Evolutionary conservation across 371 early-diverging fungal genomes (phyloP).

Genomic region (Basidiobolus meristosporus): DNA sequence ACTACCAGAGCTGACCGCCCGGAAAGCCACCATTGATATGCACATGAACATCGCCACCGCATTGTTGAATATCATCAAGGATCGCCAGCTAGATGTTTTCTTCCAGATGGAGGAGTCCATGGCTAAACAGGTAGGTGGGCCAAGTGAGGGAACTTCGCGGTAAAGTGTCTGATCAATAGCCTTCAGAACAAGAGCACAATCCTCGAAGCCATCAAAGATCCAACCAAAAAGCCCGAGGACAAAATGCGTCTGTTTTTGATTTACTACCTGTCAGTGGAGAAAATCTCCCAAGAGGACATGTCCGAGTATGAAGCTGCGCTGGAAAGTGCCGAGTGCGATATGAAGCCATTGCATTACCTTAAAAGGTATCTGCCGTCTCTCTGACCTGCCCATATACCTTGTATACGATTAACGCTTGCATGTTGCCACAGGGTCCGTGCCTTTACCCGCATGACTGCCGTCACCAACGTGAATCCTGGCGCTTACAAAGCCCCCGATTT

Average conservation of each 20-base stretch:
- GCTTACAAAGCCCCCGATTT: constrained; percentile 15
- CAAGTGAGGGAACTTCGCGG: too few species aligned
- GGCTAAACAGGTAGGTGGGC: constrained; percentile 19
- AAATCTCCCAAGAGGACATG: constrained; percentile 40
- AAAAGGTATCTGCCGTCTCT: constrained; percentile 30
- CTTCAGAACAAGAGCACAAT: constrained; percentile 46
- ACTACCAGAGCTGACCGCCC: constrained; percentile 87
- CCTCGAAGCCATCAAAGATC: constrained; percentile 65
- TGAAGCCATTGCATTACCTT: constrained; percentile 55
- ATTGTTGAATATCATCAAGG: constrained; percentile 79
- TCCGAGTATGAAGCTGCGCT: constrained; percentile 66
- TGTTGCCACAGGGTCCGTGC: constrained; percentile 60
- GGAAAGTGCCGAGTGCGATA: constrained; percentile 45
- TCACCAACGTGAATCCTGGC: constrained; percentile 18
- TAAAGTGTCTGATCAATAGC: neutral
- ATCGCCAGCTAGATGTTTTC: constrained; percentile 87
- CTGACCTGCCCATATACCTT: neutral
- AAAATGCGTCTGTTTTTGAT: constrained; percentile 82
- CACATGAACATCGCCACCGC: constrained; percentile 97
- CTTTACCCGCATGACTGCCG: constrained; percentile 40
- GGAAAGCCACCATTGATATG: constrained; percentile 90
- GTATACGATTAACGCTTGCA: constrained; percentile 4
- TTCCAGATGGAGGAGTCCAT: constrained; percentile 87
- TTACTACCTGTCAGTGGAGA: constrained; percentile 43
- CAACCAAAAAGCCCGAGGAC: constrained; percentile 67